Base-by-base conservation (phyloP, 345 rosid species). In the Leavenworthia alabamica region DNA sequence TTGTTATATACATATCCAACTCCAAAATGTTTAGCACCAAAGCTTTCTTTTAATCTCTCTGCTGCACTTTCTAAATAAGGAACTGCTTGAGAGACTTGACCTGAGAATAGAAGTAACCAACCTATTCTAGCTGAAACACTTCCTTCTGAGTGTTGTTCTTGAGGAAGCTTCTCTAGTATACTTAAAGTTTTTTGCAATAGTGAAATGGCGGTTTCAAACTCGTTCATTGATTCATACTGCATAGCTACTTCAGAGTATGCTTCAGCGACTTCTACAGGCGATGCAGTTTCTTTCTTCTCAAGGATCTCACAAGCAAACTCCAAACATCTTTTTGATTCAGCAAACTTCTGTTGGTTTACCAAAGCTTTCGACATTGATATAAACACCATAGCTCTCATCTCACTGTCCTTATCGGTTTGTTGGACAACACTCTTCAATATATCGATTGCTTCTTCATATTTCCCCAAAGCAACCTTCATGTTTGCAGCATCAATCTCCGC, bases 41-140 rank as follows among this genome's bases (percentile, higher is more conserved):
- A 94, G 75, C 96, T 80, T 70, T 86, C 95, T 73, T 83, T 89
- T 67, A 94, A 63, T 72, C 83, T 83, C 75, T 90, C 96, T 0
- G 88, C 93, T 22, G 92, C 95, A 64, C 76, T 74, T 81, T 94
- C 97, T 75, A 94, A 75, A 68, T 77, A 90, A 31, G 97, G 96
- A 81, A 94, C 83, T 26, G 87, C 95, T 75, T 84, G 80, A 36
- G 79, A 68, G 67, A 88, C 99, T 72, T 84, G 76, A 26, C 97
- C 97, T 0, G 83, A 84, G 82, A 90, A 74, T 24, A 94, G 19
- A 68, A 84, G 87, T 70, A 87, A 68, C 99, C 96, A 86, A 56
- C 99, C 99, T 43, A 94, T 72, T 78, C 96, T 88, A 52, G 97
- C 97, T 23, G 95, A 78, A 50, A 89, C 81, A 57, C 88, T 90